Percentiles rank a stretch among this genome's conserved stretches.
Evolutionary conservation across 1,284 basidiomycete genomes (phyloP).

Genomic region (Austroboletus niveus): DNA sequence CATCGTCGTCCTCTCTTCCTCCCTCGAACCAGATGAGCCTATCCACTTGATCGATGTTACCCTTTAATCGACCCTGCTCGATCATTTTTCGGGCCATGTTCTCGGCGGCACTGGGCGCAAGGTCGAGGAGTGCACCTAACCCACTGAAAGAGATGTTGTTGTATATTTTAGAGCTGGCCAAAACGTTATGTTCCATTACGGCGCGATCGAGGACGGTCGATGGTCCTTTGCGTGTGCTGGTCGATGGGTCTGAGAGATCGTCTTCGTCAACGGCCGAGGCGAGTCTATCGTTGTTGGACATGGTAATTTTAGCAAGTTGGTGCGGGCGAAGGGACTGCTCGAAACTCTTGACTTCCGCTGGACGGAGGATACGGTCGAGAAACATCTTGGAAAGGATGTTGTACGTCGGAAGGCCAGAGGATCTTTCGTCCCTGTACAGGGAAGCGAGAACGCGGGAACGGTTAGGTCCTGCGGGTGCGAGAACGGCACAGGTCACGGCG

Average conservation of each 20-base stretch:
- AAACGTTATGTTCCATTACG: conserved; percentile 97
- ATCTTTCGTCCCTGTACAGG: conserved; percentile 92
- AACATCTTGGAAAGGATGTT: conserved; percentile 97
- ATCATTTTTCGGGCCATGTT: conserved; percentile 96
- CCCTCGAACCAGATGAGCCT: conserved; percentile 90
- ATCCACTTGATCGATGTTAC: conserved; percentile 92
- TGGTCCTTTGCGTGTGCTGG: conserved; percentile 79
- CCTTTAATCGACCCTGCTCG: conserved; percentile 88
- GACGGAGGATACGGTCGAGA: conserved; percentile 91
- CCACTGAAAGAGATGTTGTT: conserved; percentile 93
- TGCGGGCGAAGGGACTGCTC: conserved; percentile 86
- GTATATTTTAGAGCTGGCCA: conserved; percentile 93
- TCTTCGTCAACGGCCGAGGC: conserved; percentile 62
- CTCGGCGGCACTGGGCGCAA: conserved; percentile 87
- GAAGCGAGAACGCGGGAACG: conserved; percentile 90
- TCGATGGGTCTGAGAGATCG: conserved; percentile 49
- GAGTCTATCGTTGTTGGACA: conserved; percentile 75
- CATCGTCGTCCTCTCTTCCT: conserved; percentile 78
- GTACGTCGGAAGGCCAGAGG: conserved; percentile 74
- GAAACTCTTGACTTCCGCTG: conserved; percentile 87
- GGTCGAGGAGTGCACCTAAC: conserved; percentile 79
- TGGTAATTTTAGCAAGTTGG: conserved; percentile 87
- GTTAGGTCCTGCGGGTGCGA: conserved; percentile 96
- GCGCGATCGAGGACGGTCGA: conserved; percentile 96
- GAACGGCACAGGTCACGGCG: conserved; percentile 92